Evolutionary conservation across 2,329 filamentous ascomycete genomes (phyloP), one percentile per base, ranked within the genome.

Genomic region (Neofusicoccum parvum): DNA sequence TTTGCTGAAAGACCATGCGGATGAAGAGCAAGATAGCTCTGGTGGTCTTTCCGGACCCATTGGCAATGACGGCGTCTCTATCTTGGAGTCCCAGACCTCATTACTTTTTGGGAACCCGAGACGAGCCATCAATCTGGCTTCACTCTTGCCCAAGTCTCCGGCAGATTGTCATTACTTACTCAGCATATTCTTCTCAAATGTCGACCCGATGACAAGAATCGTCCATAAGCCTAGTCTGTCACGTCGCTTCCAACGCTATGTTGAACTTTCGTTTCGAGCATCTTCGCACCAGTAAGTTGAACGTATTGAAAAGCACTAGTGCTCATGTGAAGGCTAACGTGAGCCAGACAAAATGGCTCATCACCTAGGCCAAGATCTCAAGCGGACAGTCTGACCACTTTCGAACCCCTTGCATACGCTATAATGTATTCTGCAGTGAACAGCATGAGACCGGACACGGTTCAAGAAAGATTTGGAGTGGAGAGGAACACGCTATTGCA

Each of bases 171-270:
- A 77, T 54, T 71, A 69, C 3, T 71, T 78, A n/a, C 68, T 78
- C 4, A 72, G 74, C 14, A 68, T 76, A 6, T 77, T 73, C 59
- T 76, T 78, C 54, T 67, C 70, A 4, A 76, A 76, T 63, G 73
- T 78, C n/a, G 76, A 78, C 56, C 75, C 74, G 0, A 74, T 77
- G 72, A 69, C 75, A 11, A 71, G 73, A n/a, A 72, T 77, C n/a
- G 74, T 73, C 2, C 75, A 78, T 65, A 75, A 70, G 45, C 72
- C 72, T 5, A 75, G 72, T 3, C 66, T 78, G 2, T 3, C 72
- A 6, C 73, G 72, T 23, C 76, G 69, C 51, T 74, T 76, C 15
- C 62, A 69, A 12, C 50, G 37, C 4, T 76, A 76, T 46, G 70
- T 74, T n/a, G 27, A 51, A 15, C 4, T 34, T 5, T 34, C 48